These are phyloP conservation scores for Rhizomucor miehei DNA, from an alignment of 371 early-diverging fungal species.

Conservation along the genomic window DNA sequence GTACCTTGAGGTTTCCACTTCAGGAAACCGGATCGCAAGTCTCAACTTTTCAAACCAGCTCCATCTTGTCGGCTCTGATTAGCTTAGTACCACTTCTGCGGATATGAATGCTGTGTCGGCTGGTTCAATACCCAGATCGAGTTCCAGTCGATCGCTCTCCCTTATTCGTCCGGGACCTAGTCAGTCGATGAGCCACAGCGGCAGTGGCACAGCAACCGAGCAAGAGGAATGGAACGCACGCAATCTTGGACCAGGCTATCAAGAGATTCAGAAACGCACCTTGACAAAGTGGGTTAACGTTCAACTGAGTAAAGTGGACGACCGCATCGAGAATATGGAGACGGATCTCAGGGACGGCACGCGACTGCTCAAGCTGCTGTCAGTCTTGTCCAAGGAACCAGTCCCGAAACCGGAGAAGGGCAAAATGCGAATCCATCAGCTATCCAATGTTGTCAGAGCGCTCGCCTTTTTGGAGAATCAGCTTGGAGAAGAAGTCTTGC, in stretches of 20 bases:
- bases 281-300: slow-evolving; percentile 84
- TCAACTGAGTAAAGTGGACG: slow-evolving; percentile 56
- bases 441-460: slow-evolving; percentile 76
- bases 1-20: too few relatives aligned
- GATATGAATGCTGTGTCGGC: slow-evolving; percentile 2
- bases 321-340: slow-evolving; percentile 38
- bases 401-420: slow-evolving; percentile 56
- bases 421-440: slow-evolving; percentile 70
- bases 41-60: too few relatives aligned
- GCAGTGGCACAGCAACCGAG: slow-evolving; percentile 2
- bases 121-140: slow-evolving; percentile 13
- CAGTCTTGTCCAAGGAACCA: slow-evolving; percentile 46
- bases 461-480: slow-evolving; percentile 64
- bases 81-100: not conserved
- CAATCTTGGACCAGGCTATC: slow-evolving; percentile 41
- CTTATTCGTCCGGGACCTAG: slow-evolving; percentile 13
- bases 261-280: slow-evolving; percentile 71
- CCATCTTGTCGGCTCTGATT: too few relatives aligned
- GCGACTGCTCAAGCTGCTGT: slow-evolving; percentile 53
- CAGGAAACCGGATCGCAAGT: too few relatives aligned
- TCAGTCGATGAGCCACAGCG: slow-evolving; percentile 6
- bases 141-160: slow-evolving; percentile 16
- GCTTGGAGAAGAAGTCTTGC: slow-evolving; percentile 55
- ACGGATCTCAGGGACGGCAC: slow-evolving; percentile 64
- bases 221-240: slow-evolving; percentile 19